These are phyloP conservation scores for Termitomyces eurrhizus DNA, from an alignment of 768 basidiomycete species.

Conservation along the genomic window DNA sequence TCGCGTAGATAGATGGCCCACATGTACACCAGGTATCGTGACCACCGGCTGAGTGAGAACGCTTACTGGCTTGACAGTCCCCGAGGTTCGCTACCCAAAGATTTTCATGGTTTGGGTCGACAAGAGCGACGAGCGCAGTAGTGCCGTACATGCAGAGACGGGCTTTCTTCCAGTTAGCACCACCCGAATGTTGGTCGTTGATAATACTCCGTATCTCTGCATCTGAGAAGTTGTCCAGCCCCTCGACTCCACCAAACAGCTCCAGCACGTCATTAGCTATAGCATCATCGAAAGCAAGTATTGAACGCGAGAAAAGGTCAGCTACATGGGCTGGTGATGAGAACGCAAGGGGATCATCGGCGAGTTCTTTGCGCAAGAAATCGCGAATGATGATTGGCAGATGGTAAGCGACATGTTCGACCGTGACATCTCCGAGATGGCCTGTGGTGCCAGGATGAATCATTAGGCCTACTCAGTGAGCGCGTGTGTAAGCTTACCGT, in stretches of 20 bases:
- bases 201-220: conserved; percentile 54
- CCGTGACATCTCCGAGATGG: conserved; percentile 66
- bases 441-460: conserved; percentile 32
- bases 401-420: conserved; percentile 64
- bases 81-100: conserved; percentile 81
- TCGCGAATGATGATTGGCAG: conserved; percentile 64
- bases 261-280: conserved; percentile 64
- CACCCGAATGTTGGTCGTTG: conserved; percentile 58
- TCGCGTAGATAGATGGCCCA: conserved; percentile 5
- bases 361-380: conserved; percentile 44
- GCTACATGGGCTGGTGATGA: conserved; percentile 49
- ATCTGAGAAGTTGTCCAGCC: conserved; percentile 49
- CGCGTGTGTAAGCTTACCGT: conserved; percentile 40
- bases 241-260: conserved; percentile 54
- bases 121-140: conserved; percentile 68
- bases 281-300: conserved; percentile 60
- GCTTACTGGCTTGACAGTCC: conserved; percentile 74
- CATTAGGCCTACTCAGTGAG: conserved; percentile 6
- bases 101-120: conserved; percentile 64
- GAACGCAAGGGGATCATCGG: conserved; percentile 32
- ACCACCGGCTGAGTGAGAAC: conserved; percentile 9
- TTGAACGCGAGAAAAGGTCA: conserved; percentile 52
- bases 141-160: conserved; percentile 77
- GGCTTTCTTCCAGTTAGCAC: conserved; percentile 60
- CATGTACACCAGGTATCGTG: background rate